These are phyloP conservation scores for Neofusicoccum sp. DNA, from an alignment of 2,329 filamentous ascomycete species.

Conservation along the genomic window DNA sequence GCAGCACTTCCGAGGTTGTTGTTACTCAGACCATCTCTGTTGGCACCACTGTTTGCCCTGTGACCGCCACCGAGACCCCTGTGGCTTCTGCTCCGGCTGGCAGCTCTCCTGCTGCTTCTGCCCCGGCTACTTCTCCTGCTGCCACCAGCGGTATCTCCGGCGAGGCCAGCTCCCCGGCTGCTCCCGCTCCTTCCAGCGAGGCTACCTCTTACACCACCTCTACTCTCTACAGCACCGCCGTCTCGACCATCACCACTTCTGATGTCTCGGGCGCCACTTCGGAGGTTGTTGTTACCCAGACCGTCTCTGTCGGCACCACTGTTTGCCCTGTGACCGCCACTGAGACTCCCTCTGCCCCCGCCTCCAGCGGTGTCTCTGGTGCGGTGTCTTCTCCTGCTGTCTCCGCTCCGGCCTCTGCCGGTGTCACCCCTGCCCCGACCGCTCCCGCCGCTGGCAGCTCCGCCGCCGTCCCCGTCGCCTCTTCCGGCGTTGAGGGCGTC, in stretches of 20 bases:
- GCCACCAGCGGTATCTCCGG: background rate
- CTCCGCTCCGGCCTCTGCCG: conserved; percentile 25
- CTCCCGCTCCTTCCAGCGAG: background rate
- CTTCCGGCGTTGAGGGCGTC: background rate
- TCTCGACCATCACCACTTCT: background rate
- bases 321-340: conserved; percentile 27
- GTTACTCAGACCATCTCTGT: conserved; percentile 30
- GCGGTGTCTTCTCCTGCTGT: background rate
- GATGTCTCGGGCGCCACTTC: background rate
- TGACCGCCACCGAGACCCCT: conserved; percentile 15
- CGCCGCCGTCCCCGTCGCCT: background rate
- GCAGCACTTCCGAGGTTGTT: conserved; percentile 9
- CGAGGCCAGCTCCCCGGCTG: background rate
- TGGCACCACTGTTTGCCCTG: conserved; percentile 41
- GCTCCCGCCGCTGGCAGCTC: conserved; percentile 2
- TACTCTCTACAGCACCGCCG: background rate
- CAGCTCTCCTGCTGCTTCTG: conserved; percentile 20
- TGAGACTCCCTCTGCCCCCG: background rate
- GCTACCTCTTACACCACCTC: background rate
- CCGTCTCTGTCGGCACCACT: conserved; percentile 10
- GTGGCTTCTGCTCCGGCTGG: background rate
- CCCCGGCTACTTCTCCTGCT: background rate
- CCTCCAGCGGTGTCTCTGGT: background rate
- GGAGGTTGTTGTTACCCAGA: conserved; percentile 18
- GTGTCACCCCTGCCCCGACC: conserved; percentile 25